Percentiles rank a stretch among this genome's conserved stretches.
These are phyloP conservation scores for Kwoniella sp. DNA, from an alignment of 768 basidiomycete species.

Conservation along the genomic window DNA sequence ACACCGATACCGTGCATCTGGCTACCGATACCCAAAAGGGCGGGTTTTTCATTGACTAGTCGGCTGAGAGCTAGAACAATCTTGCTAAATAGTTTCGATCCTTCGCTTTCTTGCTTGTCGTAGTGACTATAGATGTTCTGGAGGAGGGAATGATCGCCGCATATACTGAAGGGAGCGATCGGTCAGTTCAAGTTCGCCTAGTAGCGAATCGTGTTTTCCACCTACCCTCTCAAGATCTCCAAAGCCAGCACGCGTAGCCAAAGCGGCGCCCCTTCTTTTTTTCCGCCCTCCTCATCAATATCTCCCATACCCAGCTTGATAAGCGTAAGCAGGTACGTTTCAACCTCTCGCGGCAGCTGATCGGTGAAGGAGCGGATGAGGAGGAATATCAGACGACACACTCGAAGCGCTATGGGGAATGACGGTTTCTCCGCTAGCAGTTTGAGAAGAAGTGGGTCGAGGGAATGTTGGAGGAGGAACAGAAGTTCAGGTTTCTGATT, in stretches of 20 bases:
- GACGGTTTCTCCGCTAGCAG: constrained; percentile 74
- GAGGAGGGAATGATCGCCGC: constrained; percentile 47
- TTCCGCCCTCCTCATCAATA: constrained; percentile 37
- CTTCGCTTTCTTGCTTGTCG: constrained; percentile 22
- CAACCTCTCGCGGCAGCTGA: constrained; percentile 78
- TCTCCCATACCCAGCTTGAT: constrained; percentile 58
- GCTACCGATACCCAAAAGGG: constrained; percentile 71
- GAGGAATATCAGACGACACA: constrained; percentile 89
- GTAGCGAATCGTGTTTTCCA: too few relatives aligned
- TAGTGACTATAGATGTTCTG: constrained; percentile 43
- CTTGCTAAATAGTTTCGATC: constrained; percentile 58
- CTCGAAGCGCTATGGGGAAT: constrained; percentile 86
- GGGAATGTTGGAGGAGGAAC: constrained; percentile 81
- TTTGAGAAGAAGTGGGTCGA: constrained; percentile 86
- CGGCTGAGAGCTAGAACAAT: constrained; percentile 83
- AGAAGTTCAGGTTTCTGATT: constrained; percentile 80
- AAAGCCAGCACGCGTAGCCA: constrained; percentile 92
- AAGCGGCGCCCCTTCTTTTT: constrained; percentile 58
- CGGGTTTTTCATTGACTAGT: constrained; percentile 84
- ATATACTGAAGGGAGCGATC: constrained; percentile 34
- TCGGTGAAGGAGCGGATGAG: constrained; percentile 85
- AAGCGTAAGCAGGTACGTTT: constrained; percentile 74
- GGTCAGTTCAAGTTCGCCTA: not conserved
- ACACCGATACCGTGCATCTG: constrained; percentile 84
- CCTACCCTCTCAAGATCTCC: constrained; percentile 81